Evolutionary conservation across 1,139 yeast genomes (phyloP), one percentile per base, ranked within the genome.

Genomic region (Geotrichum citri-aurantii): DNA sequence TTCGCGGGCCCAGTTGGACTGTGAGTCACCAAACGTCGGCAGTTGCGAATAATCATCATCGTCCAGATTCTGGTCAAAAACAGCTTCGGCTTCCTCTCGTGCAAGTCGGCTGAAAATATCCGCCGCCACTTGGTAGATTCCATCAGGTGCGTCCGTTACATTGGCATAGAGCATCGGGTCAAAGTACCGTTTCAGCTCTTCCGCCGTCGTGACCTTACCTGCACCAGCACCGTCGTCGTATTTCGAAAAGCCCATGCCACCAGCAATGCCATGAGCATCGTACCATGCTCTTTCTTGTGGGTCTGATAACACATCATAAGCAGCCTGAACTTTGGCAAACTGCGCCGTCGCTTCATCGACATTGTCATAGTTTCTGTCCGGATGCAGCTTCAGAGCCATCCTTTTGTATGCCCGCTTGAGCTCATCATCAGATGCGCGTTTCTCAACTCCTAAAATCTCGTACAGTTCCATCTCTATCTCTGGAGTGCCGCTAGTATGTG

Each of bases 261-360:
- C 57, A 11, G 57, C 53, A 85, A 73, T 48, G 85, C 88, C 71
- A 70, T 92, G 98, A 0, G 89, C 78, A 69, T 93, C 98, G 68
- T 93, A 93, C 98, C 98, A 93, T 1, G 96, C 88, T 64, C 99
- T 77, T 69, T 93, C 98, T 67, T 91, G 96, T 0, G 96, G 86
- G 71, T 93, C 97, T 12, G 89, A 82, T 19, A 93, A 75, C 1
- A 92, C 90, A 69, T 93, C 98, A 71, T 92, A 93, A 0, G 99
- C 99, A 1, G 93, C 84, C 68, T 96, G 81, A 2, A 93, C 86
- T 62, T 84, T 80, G 10, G 96, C 86, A 75, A 93, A 93, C 59
- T 82, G 77, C 50, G 80, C 82, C 0, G 96, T 91, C 2, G 97
- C 95, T 61, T 84, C 95, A 66, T 89, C 96, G 2, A 85, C 80